Base-by-base conservation (phyloP, 208 protist genomes). In the Leishmania mexicana region DNA sequence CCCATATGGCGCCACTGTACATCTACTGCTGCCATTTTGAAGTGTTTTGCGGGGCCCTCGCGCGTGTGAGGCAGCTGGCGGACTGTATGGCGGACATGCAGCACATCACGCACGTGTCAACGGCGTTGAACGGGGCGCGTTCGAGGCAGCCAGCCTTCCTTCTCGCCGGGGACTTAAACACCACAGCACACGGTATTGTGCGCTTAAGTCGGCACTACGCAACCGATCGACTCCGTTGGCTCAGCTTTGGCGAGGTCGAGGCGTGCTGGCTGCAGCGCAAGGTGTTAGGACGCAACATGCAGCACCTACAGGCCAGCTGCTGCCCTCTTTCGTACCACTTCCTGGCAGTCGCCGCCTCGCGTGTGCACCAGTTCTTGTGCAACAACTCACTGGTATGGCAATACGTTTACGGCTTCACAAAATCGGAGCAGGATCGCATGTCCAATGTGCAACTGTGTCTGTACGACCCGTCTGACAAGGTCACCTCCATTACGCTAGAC, bases 1-100 rank as follows among this genome's bases (percentile, higher is more conserved):
- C 75, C 24, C 60, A 62, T 13, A 80, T 93, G 68, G 85, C 90
- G 21, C 86, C 88, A 7, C 74, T 97, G 40, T 92, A 94, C 83
- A n/a, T 95, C 15, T 96, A 95, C 88, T 93, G 85, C 78, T 95
- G 88, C 64, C 92, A 97, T 78, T 89, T 96, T 71, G 94, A 97
- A 73, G 86, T 95, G 1, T 96, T 95, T 83, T 95, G 92, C 80
- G 94, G 94, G 1, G 71, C 78, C 15, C 78, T 95, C n/a, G 81
- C 76, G 47, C 85, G 94, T 40, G 91, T 94, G 64, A 84, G 91
- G n/a, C 92, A 96, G 81, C 83, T 96, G 60, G 75, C 80, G 24
- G 91, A 97, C 79, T 83, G 85, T 68, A 81, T 97, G 70, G 79
- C 77, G 2, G 91, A 96, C 73, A 90, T 90, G 74, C 81, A 83